Conservation (phyloP, 805 yeast genomes). For the Kodamaea jinghongensis region DNA sequence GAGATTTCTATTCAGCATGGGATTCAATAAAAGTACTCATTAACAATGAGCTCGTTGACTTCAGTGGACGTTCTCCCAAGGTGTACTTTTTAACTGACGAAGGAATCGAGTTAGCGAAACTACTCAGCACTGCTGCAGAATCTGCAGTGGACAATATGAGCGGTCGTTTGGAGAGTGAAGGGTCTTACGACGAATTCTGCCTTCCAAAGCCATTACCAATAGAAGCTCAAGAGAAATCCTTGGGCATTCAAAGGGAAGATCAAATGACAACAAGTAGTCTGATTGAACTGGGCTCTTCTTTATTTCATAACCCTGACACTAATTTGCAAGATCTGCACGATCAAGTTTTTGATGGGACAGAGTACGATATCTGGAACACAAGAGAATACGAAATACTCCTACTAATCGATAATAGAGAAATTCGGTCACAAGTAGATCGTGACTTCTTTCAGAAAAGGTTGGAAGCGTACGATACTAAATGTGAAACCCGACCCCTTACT, state of each 20-base stretch:
- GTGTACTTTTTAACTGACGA: constrained; percentile 64
- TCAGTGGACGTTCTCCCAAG: constrained; percentile 53
- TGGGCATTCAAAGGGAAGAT: too few species aligned
- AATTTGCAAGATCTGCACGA: too few species aligned
- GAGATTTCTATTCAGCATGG: constrained; percentile 77
- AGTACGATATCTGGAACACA: constrained; percentile 58
- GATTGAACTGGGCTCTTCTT: too few species aligned
- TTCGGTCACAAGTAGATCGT: constrained; percentile 65
- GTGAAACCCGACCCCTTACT: constrained; percentile 57
- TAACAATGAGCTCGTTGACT: constrained; percentile 55
- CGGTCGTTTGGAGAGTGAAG: too few species aligned
- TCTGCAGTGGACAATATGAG: constrained; percentile 1
- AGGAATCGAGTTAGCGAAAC: constrained; percentile 62
- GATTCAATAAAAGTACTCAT: constrained; percentile 59
- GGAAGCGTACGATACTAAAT: constrained; percentile 43
- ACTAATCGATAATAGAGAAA: constrained; percentile 78
- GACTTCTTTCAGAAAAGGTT: constrained; percentile 65
- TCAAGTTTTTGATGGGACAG: constrained; percentile 21
- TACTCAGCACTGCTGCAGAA: constrained; percentile 42
- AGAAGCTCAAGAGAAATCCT: too few species aligned
- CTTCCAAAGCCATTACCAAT: too few species aligned
- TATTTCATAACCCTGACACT: too few species aligned
- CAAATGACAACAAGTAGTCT: too few species aligned
- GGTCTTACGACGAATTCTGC: too few species aligned
- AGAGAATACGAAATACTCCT: constrained; percentile 59